Base-by-base conservation (phyloP, 108 stramenopile species). In the Phaeodactylum tricornutum region DNA sequence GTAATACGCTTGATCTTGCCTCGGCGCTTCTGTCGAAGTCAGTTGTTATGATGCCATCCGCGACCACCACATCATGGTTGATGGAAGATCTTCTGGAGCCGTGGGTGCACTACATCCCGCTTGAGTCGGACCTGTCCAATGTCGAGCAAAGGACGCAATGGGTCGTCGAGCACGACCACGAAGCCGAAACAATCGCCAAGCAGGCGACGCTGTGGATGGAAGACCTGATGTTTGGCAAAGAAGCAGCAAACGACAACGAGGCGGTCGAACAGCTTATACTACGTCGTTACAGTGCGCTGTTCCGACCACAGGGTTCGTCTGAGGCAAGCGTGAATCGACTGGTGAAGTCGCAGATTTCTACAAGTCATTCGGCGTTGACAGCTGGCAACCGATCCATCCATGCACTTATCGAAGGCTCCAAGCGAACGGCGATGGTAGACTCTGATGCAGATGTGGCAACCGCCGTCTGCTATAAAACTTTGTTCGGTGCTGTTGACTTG, bases 21-120 rank as follows among this genome's bases (percentile, higher is more conserved):
- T 75, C 68, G 73, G n/a, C 42, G n/a, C 42, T 75, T 29, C 35
- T 48, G 15, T 53, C 47, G 15, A 53, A 58, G 2, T 69, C 67
- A 19, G 67, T 74, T 1, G 73, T 74, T 6, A 49, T 75, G 17
- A 69, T 75, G 73, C 53, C 73, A 9, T 30, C 37, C 20, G 64
- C 68, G 27, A 69, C 59, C 29, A 43, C 40, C 14, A 64, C 45
- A 29, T 67, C 66, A 19, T 81, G 69, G 69, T n/a, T 67, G 4
- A 73, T 81, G 75, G 77, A 75, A 46, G 56, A 56, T 17, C 57
- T 43, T 24, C 41, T 79, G 25, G 21, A 71, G 40, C 72, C 77
- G 6, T 71, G 66, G 60, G 47, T 68, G 1, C 77, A 79, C 39
- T 79, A 64, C 57, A 41, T 79, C 40, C 77, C 77, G 12, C 11